Conservation (phyloP, 768 basidiomycete species). For the Kwoniella sp. region DNA sequence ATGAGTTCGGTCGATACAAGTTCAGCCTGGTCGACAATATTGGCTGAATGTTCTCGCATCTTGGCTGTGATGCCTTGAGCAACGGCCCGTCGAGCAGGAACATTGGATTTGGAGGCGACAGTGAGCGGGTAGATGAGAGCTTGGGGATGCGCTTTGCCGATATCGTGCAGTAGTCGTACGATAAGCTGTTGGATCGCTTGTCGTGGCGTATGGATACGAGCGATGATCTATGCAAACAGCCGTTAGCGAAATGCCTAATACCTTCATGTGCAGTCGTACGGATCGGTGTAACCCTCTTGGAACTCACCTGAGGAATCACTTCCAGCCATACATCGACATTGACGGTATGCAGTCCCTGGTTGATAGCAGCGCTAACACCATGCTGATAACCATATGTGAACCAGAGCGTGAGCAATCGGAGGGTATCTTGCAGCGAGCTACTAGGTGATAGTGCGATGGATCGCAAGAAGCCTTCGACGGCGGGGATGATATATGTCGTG, state of each 20-base stretch:
- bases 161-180: slow-evolving; percentile 80
- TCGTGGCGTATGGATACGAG: slow-evolving; percentile 93
- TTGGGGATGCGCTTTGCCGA: slow-evolving; percentile 96
- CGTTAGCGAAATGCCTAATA: background rate
- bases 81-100: slow-evolving; percentile 73
- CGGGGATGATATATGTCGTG: slow-evolving; percentile 82
- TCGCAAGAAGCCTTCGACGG: slow-evolving; percentile 87
- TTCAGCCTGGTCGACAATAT: slow-evolving; percentile 85
- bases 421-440: slow-evolving; percentile 90
- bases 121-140: slow-evolving; percentile 90
- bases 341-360: slow-evolving; percentile 79
- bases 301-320: slow-evolving; percentile 88
- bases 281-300: too few species aligned
- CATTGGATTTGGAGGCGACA: slow-evolving; percentile 95
- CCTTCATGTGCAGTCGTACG: too few species aligned
- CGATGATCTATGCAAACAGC: slow-evolving; percentile 73
- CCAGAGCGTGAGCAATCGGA: slow-evolving; percentile 91
- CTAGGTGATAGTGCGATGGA: slow-evolving; percentile 87
- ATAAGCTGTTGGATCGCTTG: slow-evolving; percentile 83
- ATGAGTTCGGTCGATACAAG: slow-evolving; percentile 92
- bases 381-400: slow-evolving; percentile 93
- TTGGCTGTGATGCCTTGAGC: slow-evolving; percentile 84
- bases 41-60: slow-evolving; percentile 87
- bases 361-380: slow-evolving; percentile 86
- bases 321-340: slow-evolving; percentile 98